phyloP scores from a whole-genome alignment of 768 basidiomycete species.

The Clavulina sp. region DNA sequence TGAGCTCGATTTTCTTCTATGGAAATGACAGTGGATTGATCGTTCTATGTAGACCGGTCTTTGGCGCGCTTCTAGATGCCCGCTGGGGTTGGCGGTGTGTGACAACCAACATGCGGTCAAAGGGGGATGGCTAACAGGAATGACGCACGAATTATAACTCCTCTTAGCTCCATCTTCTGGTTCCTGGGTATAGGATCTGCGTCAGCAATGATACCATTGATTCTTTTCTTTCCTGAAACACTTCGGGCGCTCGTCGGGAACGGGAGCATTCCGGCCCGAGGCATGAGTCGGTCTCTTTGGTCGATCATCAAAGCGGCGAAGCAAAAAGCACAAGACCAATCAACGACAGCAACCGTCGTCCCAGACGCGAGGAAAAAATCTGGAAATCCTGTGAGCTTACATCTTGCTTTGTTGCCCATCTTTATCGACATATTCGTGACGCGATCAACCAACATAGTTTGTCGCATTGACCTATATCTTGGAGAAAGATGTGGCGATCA shows the following conservation, averaged over 20 bases:
- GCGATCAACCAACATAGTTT: neutral
- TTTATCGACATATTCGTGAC: too few relatives aligned
- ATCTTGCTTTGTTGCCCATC: neutral
- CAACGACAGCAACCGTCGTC: neutral
- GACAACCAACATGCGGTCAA: too few relatives aligned
- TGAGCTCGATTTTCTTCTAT: neutral
- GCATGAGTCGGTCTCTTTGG: constrained; percentile 14
- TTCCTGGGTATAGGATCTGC: constrained; percentile 35
- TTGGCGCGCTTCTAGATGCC: neutral
- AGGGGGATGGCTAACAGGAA: too few relatives aligned
- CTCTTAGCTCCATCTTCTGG: constrained; percentile 55
- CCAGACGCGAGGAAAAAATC: neutral
- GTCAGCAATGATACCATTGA: constrained; percentile 28
- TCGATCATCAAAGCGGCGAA: neutral
- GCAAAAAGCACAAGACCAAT: neutral
- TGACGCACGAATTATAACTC: too few relatives aligned
- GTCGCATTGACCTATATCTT: neutral
- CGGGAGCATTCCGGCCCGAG: constrained; percentile 23
- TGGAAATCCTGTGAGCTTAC: neutral
- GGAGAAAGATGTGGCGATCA: neutral
- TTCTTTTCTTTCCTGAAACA: constrained; percentile 34
- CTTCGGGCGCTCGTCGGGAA: constrained; percentile 25
- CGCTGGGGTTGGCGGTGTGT: constrained; percentile 20
- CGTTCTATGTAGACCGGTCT: neutral
- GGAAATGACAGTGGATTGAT: neutral